A percentile compares a stretch with the other conserved stretches of the same genome.
phyloP scores from a whole-genome alignment of 495 filamentous ascomycete species.

The Tricharina praecox region DNA sequence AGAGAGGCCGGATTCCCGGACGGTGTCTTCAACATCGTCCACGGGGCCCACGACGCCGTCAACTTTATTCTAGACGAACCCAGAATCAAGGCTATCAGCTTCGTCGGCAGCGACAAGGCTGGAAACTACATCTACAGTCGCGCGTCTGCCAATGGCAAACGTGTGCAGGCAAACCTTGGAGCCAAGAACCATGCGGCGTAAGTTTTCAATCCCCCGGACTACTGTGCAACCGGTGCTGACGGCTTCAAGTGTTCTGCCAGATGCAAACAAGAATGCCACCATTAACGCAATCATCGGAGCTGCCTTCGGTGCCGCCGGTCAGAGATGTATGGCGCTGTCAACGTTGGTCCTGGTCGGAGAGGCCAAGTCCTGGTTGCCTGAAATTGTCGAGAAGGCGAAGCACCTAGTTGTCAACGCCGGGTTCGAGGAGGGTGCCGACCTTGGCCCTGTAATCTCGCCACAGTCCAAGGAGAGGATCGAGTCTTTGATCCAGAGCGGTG shows the following conservation, averaged over 20 bases:
- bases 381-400: slow-evolving; percentile 84
- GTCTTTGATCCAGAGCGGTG: slow-evolving; percentile 68
- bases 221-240: neutral
- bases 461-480: slow-evolving; percentile 84
- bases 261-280: slow-evolving; percentile 96
- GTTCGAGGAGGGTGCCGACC: slow-evolving; percentile 83
- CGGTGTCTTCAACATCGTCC: slow-evolving; percentile 87
- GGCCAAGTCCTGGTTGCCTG: slow-evolving; percentile 80
- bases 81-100: slow-evolving; percentile 92
- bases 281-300: slow-evolving; percentile 88
- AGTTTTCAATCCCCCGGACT: neutral
- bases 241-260: slow-evolving; percentile 49
- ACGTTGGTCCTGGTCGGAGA: slow-evolving; percentile 87
- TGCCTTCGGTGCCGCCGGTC: slow-evolving; percentile 90
- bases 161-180: slow-evolving; percentile 93
- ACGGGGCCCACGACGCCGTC: slow-evolving; percentile 78
- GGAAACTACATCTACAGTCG: slow-evolving; percentile 92
- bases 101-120: slow-evolving; percentile 90
- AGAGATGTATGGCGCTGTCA: slow-evolving; percentile 94
- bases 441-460: slow-evolving; percentile 94
- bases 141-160: slow-evolving; percentile 75
- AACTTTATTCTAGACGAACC: slow-evolving; percentile 97
- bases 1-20: slow-evolving; percentile 84
- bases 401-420: slow-evolving; percentile 79
- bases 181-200: slow-evolving; percentile 93